Conservation (phyloP, 1,139 yeast species). For the Geotrichum australiense region DNA sequence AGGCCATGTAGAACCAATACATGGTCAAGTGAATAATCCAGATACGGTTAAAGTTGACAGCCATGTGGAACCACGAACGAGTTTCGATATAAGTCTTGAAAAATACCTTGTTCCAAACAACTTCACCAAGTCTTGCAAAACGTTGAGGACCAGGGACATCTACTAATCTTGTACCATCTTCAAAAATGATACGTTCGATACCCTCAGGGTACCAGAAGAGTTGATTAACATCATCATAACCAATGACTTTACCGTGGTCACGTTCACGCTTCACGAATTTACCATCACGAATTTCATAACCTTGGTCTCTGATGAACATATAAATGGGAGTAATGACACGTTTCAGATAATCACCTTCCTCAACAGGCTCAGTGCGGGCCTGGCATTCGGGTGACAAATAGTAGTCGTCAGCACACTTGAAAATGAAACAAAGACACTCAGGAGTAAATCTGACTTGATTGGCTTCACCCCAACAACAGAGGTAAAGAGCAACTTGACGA, state of each 20-base stretch:
- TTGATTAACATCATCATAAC: slow-evolving; percentile 98
- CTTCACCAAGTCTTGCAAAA: slow-evolving; percentile 83
- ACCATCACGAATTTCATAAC: slow-evolving; percentile 89
- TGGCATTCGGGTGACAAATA: slow-evolving; percentile 83
- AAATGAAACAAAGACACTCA: slow-evolving; percentile 86
- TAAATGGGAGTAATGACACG: slow-evolving; percentile 90
- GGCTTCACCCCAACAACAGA: slow-evolving; percentile 97
- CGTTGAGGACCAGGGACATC: slow-evolving; percentile 89
- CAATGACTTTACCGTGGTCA: slow-evolving; percentile 90
- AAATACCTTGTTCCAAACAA: slow-evolving; percentile 85
- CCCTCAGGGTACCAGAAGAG: slow-evolving; percentile 99
- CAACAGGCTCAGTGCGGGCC: slow-evolving; percentile 66
- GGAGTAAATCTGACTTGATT: slow-evolving; percentile 95
- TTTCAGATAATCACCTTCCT: slow-evolving; percentile 93
- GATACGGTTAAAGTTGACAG: slow-evolving; percentile 95
- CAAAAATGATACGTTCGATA: slow-evolving; percentile 82
- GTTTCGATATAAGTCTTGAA: slow-evolving; percentile 95
- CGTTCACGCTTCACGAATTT: slow-evolving; percentile 95
- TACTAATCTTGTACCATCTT: slow-evolving; percentile 85
- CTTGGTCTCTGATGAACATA: slow-evolving; percentile 87
- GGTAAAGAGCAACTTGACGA: slow-evolving; percentile 81
- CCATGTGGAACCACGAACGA: slow-evolving; percentile 95
- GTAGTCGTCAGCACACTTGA: slow-evolving; percentile 88
- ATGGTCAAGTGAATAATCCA: slow-evolving; percentile 89
- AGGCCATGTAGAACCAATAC: slow-evolving; percentile 93